Conservation (phyloP, 331 rosid genomes). For the Cucumis variabilis region DNA sequence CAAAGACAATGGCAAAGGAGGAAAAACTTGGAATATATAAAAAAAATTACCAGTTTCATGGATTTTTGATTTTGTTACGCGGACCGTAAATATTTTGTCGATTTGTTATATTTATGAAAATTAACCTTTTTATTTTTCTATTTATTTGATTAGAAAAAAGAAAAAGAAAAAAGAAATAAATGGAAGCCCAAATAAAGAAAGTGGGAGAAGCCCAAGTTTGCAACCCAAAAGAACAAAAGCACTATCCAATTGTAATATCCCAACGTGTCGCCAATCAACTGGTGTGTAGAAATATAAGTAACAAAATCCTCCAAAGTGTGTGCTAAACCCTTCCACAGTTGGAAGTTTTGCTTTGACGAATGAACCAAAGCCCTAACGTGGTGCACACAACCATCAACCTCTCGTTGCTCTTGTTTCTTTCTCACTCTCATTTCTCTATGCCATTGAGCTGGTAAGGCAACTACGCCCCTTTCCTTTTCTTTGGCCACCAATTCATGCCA, state of each 20-base stretch:
- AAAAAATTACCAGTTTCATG: too few relatives aligned
- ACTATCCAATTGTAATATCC: not conserved
- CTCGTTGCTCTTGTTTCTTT: not conserved
- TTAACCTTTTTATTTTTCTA: too few relatives aligned
- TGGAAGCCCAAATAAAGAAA: not conserved
- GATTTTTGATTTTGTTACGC: too few relatives aligned
- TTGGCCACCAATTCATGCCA: not conserved
- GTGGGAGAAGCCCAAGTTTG: not conserved
- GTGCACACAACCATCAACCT: not conserved
- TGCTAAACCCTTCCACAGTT: slow-evolving; percentile 31
- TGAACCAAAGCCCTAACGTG: slow-evolving; percentile 22
- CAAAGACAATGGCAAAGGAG: too few relatives aligned
- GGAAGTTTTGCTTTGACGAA: not conserved
- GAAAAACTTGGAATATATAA: too few relatives aligned
- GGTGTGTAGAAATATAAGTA: not conserved
- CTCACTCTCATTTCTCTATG: not conserved
- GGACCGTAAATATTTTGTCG: too few relatives aligned
- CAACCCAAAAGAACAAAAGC: not conserved
- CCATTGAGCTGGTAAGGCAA: not conserved
- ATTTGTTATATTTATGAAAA: too few relatives aligned
- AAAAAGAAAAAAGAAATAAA: too few relatives aligned
- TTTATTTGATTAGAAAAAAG: too few relatives aligned
- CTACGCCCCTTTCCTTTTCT: not conserved
- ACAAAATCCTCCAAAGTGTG: slow-evolving; percentile 3
- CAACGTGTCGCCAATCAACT: slow-evolving; percentile 1